Conservation (phyloP, 2,329 filamentous ascomycete genomes). For the Xylariaceae sp. region DNA sequence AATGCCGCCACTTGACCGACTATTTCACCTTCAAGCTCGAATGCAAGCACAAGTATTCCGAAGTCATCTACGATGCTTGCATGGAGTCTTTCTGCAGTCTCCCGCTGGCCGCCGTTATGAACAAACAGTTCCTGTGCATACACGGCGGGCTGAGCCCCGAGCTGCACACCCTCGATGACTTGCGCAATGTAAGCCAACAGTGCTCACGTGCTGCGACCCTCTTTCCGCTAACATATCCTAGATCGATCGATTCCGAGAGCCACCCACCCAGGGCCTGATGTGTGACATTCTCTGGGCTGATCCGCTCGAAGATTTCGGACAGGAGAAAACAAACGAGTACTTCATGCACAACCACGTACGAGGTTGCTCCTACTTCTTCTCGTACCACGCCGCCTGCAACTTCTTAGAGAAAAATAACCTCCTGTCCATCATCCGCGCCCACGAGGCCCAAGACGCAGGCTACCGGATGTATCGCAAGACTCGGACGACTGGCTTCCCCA, state of each 20-base stretch:
- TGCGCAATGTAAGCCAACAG: constrained; percentile 67
- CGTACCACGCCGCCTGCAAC: constrained; percentile 92
- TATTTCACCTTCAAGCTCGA: constrained; percentile 99
- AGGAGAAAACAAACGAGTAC: constrained; percentile 97
- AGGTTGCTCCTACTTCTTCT: constrained; percentile 99
- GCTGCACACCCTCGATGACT: constrained; percentile 89
- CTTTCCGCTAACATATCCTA: constrained; percentile 34
- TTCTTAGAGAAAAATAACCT: constrained; percentile 99
- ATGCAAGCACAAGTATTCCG: constrained; percentile 99
- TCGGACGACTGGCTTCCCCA: constrained; percentile 94
- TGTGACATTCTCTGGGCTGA: constrained; percentile 99
- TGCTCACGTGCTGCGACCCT: background rate
- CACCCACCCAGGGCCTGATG: constrained; percentile 96
- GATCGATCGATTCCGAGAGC: constrained; percentile 97
- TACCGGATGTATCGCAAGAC: constrained; percentile 99
- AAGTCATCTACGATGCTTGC: constrained; percentile 92
- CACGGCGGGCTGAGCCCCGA: constrained; percentile 96
- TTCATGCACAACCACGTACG: constrained; percentile 98
- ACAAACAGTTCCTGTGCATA: constrained; percentile 99
- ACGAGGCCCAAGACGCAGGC: constrained; percentile 97
- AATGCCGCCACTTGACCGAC: constrained; percentile 97
- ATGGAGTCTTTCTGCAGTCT: constrained; percentile 97
- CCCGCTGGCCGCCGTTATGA: constrained; percentile 95
- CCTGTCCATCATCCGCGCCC: constrained; percentile 92
- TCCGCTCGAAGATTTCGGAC: constrained; percentile 94